A percentile compares a stretch with the other conserved stretches of the same genome.
These are phyloP conservation scores for Podaxis carcinomalis DNA, from an alignment of 768 basidiomycete species.

Conservation along the genomic window DNA sequence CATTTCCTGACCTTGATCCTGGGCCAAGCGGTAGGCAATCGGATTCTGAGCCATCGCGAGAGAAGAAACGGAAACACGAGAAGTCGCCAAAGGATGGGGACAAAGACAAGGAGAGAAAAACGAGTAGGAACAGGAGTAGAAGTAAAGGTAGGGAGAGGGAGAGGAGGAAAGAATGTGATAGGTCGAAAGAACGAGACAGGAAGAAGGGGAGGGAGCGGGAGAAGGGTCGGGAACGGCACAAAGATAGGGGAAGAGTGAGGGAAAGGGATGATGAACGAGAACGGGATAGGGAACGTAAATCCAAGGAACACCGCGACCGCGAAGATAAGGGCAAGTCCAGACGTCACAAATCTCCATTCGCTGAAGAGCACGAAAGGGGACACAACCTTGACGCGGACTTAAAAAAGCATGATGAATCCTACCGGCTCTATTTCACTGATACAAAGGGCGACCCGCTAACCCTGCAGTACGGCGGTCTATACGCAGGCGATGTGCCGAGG, in stretches of 20 bases:
- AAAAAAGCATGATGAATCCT: slow-evolving; percentile 18
- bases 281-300: slow-evolving; percentile 14
- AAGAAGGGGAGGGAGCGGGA: slow-evolving; percentile 15
- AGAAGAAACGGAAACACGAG: slow-evolving; percentile 11
- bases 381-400: neutral
- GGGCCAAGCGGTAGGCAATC: slow-evolving; percentile 12
- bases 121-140: slow-evolving; percentile 17
- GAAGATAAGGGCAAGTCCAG: slow-evolving; percentile 20
- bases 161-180: slow-evolving; percentile 16
- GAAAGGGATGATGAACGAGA: slow-evolving; percentile 16
- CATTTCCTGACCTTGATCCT: slow-evolving; percentile 62
- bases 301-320: slow-evolving; percentile 20
- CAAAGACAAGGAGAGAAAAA: slow-evolving; percentile 5
- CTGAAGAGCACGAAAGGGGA: slow-evolving; percentile 18
- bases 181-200: slow-evolving; percentile 12
- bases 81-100: slow-evolving; percentile 4
- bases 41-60: neutral
- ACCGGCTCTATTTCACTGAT: slow-evolving; percentile 55
- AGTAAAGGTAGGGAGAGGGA: slow-evolving; percentile 4
- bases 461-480: slow-evolving; percentile 60
- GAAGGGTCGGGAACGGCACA: slow-evolving; percentile 12
- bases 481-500: slow-evolving; percentile 62
- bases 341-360: slow-evolving; percentile 23
- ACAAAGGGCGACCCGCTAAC: slow-evolving; percentile 63
- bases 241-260: slow-evolving; percentile 14